Conservation (phyloP, 306 rosid genomes). For the Biancaea sappan region DNA sequence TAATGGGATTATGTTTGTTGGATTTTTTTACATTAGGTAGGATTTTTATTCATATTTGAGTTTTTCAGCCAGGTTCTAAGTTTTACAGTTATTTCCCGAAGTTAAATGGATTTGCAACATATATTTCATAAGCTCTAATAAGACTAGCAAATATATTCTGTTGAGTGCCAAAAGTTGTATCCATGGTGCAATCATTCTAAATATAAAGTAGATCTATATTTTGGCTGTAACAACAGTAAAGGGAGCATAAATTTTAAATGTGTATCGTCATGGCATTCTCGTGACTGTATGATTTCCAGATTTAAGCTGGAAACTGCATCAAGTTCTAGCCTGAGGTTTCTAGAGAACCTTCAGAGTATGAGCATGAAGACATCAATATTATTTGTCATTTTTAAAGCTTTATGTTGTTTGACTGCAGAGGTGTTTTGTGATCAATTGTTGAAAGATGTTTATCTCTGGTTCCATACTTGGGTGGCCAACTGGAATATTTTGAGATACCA, state of each 20-base stretch:
- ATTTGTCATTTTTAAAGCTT: background rate
- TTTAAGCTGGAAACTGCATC: constrained; percentile 13
- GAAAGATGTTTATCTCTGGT: constrained; percentile 62
- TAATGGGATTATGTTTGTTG: background rate
- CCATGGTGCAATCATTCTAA: background rate
- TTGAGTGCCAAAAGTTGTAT: background rate
- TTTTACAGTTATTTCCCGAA: background rate
- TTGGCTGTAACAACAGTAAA: constrained; percentile 15
- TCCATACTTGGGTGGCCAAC: constrained; percentile 62
- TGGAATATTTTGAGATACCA: constrained; percentile 66
- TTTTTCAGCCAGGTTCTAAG: background rate
- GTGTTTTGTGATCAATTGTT: constrained; percentile 37
- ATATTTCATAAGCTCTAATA: background rate
- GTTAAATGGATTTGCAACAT: background rate
- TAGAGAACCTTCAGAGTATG: background rate
- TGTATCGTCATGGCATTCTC: constrained; percentile 5
- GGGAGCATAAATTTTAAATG: background rate
- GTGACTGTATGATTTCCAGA: background rate
- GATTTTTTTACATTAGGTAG: background rate
- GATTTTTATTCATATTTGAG: background rate
- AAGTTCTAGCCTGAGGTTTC: background rate
- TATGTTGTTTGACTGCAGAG: constrained; percentile 48
- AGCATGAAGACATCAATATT: background rate
- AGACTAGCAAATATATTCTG: background rate
- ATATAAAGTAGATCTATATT: background rate